phyloP scores from a whole-genome alignment of 768 basidiomycete genomes.

The Inosperma sp. region DNA sequence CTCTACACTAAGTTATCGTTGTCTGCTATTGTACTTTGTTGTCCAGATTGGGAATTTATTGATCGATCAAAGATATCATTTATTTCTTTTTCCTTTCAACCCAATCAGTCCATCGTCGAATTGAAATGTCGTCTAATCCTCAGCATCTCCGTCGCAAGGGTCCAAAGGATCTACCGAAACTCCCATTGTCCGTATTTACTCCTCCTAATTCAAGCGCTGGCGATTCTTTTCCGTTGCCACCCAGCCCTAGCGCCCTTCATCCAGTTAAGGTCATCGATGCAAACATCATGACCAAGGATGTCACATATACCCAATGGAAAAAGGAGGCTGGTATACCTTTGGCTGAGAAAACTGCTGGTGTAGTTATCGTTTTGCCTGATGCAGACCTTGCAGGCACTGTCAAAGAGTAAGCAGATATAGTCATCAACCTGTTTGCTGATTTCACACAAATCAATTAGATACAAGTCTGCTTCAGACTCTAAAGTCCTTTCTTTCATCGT shows the following conservation, averaged over 20 bases:
- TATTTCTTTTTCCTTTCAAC: constrained; percentile 9
- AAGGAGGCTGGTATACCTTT: constrained; percentile 45
- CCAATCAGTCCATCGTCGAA: constrained; percentile 1
- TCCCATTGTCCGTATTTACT: constrained; percentile 73
- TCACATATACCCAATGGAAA: constrained; percentile 48
- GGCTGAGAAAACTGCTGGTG: constrained; percentile 43
- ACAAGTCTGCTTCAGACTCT: constrained; percentile 17
- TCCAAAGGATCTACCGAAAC: constrained; percentile 59
- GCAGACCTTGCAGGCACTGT: constrained; percentile 41
- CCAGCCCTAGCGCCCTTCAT: constrained; percentile 62
- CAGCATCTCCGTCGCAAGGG: constrained; percentile 50
- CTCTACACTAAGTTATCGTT: not conserved
- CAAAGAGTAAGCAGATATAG: constrained; percentile 41
- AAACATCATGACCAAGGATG: constrained; percentile 46
- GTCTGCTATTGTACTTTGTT: too few relatives aligned
- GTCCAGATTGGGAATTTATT: constrained; percentile 9
- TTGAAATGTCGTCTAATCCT: constrained; percentile 19
- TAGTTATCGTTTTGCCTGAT: constrained; percentile 52
- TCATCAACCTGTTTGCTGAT: constrained; percentile 1
- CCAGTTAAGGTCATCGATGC: constrained; percentile 66
- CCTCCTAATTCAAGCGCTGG: constrained; percentile 64
- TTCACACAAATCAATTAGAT: constrained; percentile 9
- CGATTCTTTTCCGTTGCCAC: constrained; percentile 63
- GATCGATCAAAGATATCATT: constrained; percentile 10
- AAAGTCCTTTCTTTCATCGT: constrained; percentile 55